Evolutionary conservation across 495 filamentous ascomycete genomes (phyloP), one percentile per base, ranked within the genome.

Genomic region (Aspergillus baeticus): DNA sequence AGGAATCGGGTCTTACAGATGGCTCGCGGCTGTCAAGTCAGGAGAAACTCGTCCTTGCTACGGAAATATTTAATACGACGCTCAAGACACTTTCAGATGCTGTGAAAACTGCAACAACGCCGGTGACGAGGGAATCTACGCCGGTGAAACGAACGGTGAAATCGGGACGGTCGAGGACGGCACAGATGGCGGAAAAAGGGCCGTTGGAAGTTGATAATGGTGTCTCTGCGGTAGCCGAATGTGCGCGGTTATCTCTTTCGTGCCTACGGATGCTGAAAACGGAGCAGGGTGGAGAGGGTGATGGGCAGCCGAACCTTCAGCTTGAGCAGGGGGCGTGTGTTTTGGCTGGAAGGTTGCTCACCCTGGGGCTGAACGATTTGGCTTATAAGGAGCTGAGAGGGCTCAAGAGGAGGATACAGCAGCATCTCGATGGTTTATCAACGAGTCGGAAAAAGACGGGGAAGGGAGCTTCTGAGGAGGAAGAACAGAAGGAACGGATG

Each of bases 291-390:
- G 72, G 74, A 33, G 48, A 86, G 35, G 74, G 84, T 41, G 63
- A 68, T 70, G 55, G 72, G 60, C 67, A 83, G 14, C 83, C 86
- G 8, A 81, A 78, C 34, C 73, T 93, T 47, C 92, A 97, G 59
- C 74, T 96, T 3, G 93, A 97, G 64, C 86, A 84, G 54, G 94
- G 90, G 6, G 88, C 91, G 70, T 88, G 89, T 39, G 84, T 87
- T 7, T 75, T 98, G 37, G 75, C 88, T 21, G 83, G 81, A 37
- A 92, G 86, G 59, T 70, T 96, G 15, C 77, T 96, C 6, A 79
- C 82, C 1, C 70, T 96, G 43, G 86, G 86, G 13, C 67, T 95
- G 53, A 84, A 90, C 51, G 87, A 90, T 14, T 69, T 87, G 53
- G 94, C 93, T 6, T 71, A 86, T 52, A 90, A 87, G 61, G 92